Evolutionary conservation across 352 stramenopile genomes (phyloP).

Genomic region (Thalassiosira ordinaria): DNA sequence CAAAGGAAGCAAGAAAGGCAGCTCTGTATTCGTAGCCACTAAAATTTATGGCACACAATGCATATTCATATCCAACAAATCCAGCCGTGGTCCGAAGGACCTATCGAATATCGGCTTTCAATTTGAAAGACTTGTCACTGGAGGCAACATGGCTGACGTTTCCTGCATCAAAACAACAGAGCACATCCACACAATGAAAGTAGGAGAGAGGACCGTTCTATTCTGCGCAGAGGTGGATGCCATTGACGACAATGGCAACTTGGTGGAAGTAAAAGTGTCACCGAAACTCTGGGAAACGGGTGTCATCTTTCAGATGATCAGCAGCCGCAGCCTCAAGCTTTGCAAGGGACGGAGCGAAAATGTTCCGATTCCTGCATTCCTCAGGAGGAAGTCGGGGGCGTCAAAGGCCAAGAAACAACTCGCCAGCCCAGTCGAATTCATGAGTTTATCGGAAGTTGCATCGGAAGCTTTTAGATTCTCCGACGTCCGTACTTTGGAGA

Average conservation of each 20-base stretch:
- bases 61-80: too few relatives aligned
- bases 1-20: slow-evolving; percentile 1
- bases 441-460: slow-evolving; percentile 26
- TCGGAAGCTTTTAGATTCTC: slow-evolving; percentile 21
- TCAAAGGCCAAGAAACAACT: slow-evolving; percentile 45
- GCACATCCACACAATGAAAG: slow-evolving; percentile 59
- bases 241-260: slow-evolving; percentile 34
- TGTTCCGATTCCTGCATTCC: too few relatives aligned
- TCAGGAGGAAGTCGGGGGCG: too few relatives aligned
- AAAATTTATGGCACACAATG: too few relatives aligned
- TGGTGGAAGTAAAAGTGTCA: slow-evolving; percentile 61
- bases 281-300: slow-evolving; percentile 60
- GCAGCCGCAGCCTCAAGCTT: slow-evolving; percentile 52
- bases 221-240: slow-evolving; percentile 63
- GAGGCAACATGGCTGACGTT: slow-evolving; percentile 40
- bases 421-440: slow-evolving; percentile 33
- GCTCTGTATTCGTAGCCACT: too few relatives aligned
- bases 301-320: slow-evolving; percentile 70
- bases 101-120: slow-evolving; percentile 60
- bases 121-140: slow-evolving; percentile 64
- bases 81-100: too few relatives aligned
- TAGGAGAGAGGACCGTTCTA: slow-evolving; percentile 52
- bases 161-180: slow-evolving; percentile 14
- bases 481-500: slow-evolving; percentile 34
- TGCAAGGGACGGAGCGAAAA: too few relatives aligned